phyloP scores from a whole-genome alignment of 441 rosid genomes.

The Codiaeum variegatum region DNA sequence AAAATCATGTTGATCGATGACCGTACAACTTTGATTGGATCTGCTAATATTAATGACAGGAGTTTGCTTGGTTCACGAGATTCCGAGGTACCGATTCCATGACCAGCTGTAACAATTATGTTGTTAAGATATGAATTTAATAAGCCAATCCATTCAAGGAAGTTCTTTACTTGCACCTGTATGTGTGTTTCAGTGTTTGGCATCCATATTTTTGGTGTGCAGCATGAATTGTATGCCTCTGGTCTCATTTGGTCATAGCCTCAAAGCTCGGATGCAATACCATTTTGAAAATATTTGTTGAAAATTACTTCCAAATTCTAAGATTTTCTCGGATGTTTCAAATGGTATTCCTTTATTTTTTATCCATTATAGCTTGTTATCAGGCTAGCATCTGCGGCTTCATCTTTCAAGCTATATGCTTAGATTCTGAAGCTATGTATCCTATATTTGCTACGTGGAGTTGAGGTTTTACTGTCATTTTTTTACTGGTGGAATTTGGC shows the following conservation, averaged over 20 bases:
- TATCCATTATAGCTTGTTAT: neutral
- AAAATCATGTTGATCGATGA: conserved; percentile 94
- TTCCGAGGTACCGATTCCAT: conserved; percentile 67
- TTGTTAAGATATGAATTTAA: too few relatives aligned
- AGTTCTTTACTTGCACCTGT: neutral
- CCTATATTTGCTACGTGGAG: neutral
- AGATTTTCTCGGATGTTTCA: neutral
- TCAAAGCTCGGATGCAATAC: too few relatives aligned
- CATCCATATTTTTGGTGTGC: too few relatives aligned
- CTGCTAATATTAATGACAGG: conserved; percentile 94
- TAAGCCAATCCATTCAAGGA: neutral
- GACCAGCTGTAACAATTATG: neutral
- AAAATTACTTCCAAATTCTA: neutral
- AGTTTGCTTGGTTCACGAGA: conserved; percentile 99
- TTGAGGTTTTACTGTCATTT: neutral
- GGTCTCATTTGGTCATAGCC: too few relatives aligned
- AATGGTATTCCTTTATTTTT: neutral
- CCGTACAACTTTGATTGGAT: conserved; percentile 67
- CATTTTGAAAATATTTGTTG: too few relatives aligned
- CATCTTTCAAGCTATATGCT: neutral
- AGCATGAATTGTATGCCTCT: too few relatives aligned
- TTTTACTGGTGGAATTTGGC: neutral
- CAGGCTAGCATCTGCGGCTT: neutral
- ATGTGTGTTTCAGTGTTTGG: too few relatives aligned
- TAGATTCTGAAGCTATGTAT: neutral